Evolutionary conservation across 2,329 filamentous ascomycete species (phyloP).

Genomic region (Diaporthe vaccinii): DNA sequence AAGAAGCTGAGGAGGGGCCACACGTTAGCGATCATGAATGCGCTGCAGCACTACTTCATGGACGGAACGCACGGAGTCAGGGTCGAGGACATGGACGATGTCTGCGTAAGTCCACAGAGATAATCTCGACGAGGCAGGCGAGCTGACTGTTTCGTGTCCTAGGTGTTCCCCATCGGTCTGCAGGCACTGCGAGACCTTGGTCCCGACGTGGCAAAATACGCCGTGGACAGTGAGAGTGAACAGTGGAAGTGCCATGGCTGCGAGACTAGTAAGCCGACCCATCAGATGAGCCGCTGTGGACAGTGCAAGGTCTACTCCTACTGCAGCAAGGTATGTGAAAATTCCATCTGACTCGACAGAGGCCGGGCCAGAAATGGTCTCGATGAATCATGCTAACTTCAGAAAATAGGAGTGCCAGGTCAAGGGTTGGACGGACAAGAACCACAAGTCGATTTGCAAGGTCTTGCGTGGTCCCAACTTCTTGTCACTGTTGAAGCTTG

Average conservation of each 20-base stretch:
- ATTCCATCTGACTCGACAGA: not conserved
- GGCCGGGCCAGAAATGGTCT: not conserved
- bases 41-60: constrained; percentile 40
- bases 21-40: constrained; percentile 45
- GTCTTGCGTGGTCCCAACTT: constrained; percentile 42
- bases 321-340: constrained; percentile 30
- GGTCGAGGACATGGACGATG: constrained; percentile 23
- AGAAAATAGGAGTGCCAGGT: constrained; percentile 42
- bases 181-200: not conserved
- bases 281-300: constrained; percentile 27
- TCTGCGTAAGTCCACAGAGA: too few species aligned
- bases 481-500: constrained; percentile 41
- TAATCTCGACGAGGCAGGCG: too few species aligned
- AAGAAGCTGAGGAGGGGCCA: constrained; percentile 42
- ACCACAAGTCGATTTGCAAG: constrained; percentile 45
- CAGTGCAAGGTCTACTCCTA: constrained; percentile 13
- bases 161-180: constrained; percentile 20
- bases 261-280: not conserved
- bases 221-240: not conserved
- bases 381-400: not conserved
- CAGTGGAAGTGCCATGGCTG: constrained; percentile 35
- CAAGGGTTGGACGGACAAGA: constrained; percentile 44
- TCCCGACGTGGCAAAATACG: not conserved
- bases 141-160: not conserved
- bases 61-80: constrained; percentile 24